phyloP scores from a whole-genome alignment of 2,329 filamentous ascomycete genomes.

The Colletotrichum sidae region DNA sequence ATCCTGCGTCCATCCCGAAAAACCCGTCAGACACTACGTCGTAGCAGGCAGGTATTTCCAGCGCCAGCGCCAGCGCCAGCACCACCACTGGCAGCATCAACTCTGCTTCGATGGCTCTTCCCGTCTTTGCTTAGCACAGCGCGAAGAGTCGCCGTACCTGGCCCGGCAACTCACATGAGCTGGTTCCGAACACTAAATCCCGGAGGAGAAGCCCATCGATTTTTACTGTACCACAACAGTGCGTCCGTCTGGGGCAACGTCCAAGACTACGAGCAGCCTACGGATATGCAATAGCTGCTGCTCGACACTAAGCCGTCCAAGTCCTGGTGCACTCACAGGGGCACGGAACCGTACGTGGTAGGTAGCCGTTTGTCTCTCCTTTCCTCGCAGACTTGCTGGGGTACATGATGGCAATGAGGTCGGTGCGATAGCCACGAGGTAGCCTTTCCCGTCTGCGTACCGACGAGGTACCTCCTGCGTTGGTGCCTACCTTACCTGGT shows the following conservation, averaged over 20 bases:
- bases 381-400: not conserved
- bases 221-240: no score
- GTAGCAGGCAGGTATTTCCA: not conserved
- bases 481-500: not conserved
- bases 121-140: no score
- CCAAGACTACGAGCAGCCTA: not conserved
- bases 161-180: no score
- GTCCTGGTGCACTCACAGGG: slow-evolving; percentile 6
- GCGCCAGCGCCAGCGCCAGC: not conserved
- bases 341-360: slow-evolving; percentile 11
- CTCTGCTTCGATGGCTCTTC: no score
- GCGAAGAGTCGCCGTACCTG: no score
- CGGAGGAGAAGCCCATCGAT: no score
- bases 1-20: slow-evolving; percentile 31
- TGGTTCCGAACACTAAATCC: no score
- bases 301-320: slow-evolving; percentile 16
- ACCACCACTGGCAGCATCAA: not conserved
- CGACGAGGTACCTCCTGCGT: no score
- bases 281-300: not conserved
- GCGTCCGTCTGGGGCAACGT: not conserved
- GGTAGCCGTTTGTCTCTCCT: slow-evolving; percentile 13
- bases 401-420: slow-evolving; percentile 1
- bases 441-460: no score
- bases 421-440: not conserved
- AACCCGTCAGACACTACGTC: not conserved